Base-by-base conservation (phyloP, 371 early-diverging fungal species). In the Sporodiniella umbellata region DNA sequence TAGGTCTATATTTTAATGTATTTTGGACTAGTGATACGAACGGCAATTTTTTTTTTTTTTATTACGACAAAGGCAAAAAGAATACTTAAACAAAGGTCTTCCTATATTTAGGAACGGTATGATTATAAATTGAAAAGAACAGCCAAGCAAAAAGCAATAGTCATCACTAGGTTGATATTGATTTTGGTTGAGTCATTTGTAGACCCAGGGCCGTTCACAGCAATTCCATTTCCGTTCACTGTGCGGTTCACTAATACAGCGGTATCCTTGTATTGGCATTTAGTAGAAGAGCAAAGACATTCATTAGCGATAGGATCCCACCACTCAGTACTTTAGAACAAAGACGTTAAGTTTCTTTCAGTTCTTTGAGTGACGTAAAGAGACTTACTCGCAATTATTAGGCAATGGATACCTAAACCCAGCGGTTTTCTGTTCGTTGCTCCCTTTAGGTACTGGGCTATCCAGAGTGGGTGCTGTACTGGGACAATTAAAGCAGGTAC, bases 401-500 rank as follows among this genome's bases (percentile, higher is more conserved):
- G 86, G 83, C 6, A 88, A 55, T 0, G 73, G 56, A 39, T 70
- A 70, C 23, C 87, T 72, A 53, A 57, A 61, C 2, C 70, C 72
- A 19, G 66, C 42, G 10, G 67, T 54, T 4, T 75, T 73, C 19
- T 72, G 70, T 33, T 68, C 64, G 12, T 64, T 61, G 6, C 58
- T 63, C 6, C 79, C 58, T 8, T 40, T 25, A 15, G 87, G 85
- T 3, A 68, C 68, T 12, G 87, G 83, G 14, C 70, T 68, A 23
- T 53, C 55, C 5, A 77, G 49, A 1, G 81, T 66, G 12, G 87
- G 86, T 6, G 60, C 59, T 2, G 51, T 58, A n/a, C 42, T 59
- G n/a, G 87, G 86, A 57, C 86, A 86, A 54, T 80, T 80, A 56
- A 81, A 86, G 58, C 86, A 88, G 0, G 84, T 83, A 39, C 72